Percentiles rank a stretch among this genome's conserved stretches.
Conservation (phyloP, 345 rosid species). For the Hirschfeldia incana region DNA sequence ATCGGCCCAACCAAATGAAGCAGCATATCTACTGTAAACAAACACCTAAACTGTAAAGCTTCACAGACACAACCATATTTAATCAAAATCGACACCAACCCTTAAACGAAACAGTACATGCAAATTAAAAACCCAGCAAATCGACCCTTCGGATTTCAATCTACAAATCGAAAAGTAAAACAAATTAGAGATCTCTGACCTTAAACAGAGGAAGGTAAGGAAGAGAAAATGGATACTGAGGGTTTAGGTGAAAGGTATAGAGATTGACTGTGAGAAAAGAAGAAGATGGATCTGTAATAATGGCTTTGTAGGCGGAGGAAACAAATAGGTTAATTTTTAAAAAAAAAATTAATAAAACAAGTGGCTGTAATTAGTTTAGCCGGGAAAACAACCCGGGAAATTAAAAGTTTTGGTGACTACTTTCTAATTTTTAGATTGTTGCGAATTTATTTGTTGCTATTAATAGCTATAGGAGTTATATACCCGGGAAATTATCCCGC, state of each 20-base stretch:
- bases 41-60: no score
- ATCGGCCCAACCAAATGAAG: neutral
- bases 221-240: neutral
- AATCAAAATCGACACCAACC: neutral
- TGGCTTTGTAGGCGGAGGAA: no score
- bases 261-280: neutral
- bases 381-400: no score
- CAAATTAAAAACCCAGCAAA: neutral
- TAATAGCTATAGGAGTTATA: no score
- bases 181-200: neutral
- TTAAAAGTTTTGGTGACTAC: no score
- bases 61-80: neutral
- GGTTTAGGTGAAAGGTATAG: neutral
- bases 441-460: no score
- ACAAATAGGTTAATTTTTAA: no score
- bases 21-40: neutral
- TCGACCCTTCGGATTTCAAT: neutral
- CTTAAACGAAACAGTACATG: neutral
- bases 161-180: neutral
- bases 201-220: neutral
- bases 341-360: no score
- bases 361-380: no score
- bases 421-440: no score
- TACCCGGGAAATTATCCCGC: no score
- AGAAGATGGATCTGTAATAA: neutral